These are phyloP conservation scores for Drechslerella coelobrocha DNA, from an alignment of 2,329 filamentous ascomycete species.

Conservation along the genomic window DNA sequence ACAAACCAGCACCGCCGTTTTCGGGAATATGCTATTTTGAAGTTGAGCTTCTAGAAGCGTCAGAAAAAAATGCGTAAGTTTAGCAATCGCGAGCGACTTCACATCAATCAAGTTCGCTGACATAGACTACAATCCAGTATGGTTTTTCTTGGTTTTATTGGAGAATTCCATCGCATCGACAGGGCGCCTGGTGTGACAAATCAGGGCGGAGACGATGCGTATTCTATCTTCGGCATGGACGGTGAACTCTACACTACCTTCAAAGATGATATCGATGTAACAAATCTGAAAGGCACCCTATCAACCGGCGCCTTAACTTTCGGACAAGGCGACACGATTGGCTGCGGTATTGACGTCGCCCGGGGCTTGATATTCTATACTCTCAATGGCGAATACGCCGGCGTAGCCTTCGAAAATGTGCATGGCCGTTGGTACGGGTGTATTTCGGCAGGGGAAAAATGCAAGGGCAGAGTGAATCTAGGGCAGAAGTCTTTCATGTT, in stretches of 20 bases:
- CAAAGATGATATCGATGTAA: background rate
- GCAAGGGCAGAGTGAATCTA: slow-evolving; percentile 14
- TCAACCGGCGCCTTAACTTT: slow-evolving; percentile 4
- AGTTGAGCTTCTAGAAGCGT: slow-evolving; percentile 14
- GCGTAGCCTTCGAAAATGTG: slow-evolving; percentile 12
- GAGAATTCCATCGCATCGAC: slow-evolving; percentile 13
- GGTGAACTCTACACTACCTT: slow-evolving; percentile 5
- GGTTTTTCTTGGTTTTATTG: slow-evolving; percentile 10
- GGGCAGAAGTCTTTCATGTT: slow-evolving; percentile 17
- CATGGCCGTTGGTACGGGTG: slow-evolving; percentile 17
- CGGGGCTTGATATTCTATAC: slow-evolving; percentile 30
- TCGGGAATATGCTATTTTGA: slow-evolving; percentile 17
- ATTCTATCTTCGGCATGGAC: slow-evolving; percentile 1
- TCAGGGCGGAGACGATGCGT: slow-evolving; percentile 12
- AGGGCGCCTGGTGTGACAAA: background rate
- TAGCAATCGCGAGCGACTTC: background rate
- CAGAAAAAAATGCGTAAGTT: slow-evolving; percentile 11
- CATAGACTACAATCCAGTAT: slow-evolving; percentile 5
- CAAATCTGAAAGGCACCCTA: background rate
- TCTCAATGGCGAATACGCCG: slow-evolving; percentile 16
- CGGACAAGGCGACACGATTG: slow-evolving; percentile 20
- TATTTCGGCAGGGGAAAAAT: background rate
- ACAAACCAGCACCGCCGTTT: slow-evolving; percentile 9
- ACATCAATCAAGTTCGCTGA: background rate
- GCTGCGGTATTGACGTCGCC: slow-evolving; percentile 11